phyloP scores from a whole-genome alignment of 306 rosid species.

The Casuarina equisetifolia region DNA sequence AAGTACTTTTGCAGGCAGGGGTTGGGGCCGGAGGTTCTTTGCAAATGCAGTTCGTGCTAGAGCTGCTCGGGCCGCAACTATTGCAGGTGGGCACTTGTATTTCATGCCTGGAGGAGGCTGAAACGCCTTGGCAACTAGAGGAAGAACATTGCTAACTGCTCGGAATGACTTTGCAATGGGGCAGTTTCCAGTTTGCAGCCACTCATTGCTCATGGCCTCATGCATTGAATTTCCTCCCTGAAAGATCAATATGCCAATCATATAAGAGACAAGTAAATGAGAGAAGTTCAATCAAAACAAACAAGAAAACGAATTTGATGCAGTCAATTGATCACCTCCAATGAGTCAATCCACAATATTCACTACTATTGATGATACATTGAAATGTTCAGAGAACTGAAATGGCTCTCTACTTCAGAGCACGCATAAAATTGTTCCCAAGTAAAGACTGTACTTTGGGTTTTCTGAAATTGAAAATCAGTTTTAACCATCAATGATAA shows the following conservation, averaged over 20 bases:
- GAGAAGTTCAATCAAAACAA: neutral
- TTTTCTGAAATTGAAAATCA: neutral
- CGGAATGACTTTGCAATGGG: constrained; percentile 93
- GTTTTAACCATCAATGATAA: constrained; percentile 5
- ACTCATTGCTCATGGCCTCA: constrained; percentile 77
- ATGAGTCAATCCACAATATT: neutral
- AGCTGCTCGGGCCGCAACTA: constrained; percentile 95
- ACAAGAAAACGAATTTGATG: neutral
- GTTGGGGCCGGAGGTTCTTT: constrained; percentile 92
- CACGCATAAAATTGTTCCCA: neutral
- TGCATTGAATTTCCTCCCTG: constrained; percentile 79
- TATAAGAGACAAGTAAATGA: constrained; percentile 18
- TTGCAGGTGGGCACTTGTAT: constrained; percentile 68
- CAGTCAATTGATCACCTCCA: neutral
- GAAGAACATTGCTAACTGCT: constrained; percentile 81
- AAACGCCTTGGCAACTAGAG: constrained; percentile 84
- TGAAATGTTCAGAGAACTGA: constrained; percentile 1
- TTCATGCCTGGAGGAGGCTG: constrained; percentile 87
- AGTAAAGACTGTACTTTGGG: neutral
- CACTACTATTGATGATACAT: neutral
- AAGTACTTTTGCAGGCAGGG: constrained; percentile 86
- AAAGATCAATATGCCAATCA: constrained; percentile 27
- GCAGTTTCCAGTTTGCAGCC: constrained; percentile 87
- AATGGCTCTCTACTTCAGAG: neutral
- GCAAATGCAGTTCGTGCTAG: constrained; percentile 82